phyloP scores from a whole-genome alignment of 2,329 filamentous ascomycete species.

The Pseudogymnoascus sp. region DNA sequence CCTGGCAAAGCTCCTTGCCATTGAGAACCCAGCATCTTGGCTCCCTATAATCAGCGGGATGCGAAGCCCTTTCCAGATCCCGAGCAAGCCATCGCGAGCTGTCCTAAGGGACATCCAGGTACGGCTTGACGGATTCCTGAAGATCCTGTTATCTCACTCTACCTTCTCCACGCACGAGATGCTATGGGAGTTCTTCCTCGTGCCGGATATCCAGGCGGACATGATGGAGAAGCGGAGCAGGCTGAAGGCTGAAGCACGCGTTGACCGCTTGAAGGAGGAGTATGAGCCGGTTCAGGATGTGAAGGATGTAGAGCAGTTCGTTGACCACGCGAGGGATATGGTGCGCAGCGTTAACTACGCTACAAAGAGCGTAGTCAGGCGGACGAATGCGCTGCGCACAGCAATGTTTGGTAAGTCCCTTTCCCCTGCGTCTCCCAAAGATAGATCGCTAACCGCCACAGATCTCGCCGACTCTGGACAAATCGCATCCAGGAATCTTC shows the following conservation, averaged over 20 bases:
- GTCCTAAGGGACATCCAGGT: conserved; percentile 82
- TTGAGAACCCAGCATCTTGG: conserved; percentile 94
- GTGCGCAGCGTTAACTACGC: conserved; percentile 77
- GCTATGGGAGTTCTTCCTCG: conserved; percentile 97
- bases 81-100: conserved; percentile 81
- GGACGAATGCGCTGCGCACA: conserved; percentile 66
- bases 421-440: neutral
- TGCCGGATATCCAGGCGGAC: conserved; percentile 83
- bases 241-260: conserved; percentile 74
- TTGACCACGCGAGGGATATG: conserved; percentile 83
- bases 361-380: conserved; percentile 72
- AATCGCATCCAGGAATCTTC: conserved; percentile 44
- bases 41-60: conserved; percentile 71
- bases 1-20: conserved; percentile 69
- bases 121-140: conserved; percentile 78
- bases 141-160: conserved; percentile 76
- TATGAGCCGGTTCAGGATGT: conserved; percentile 76
- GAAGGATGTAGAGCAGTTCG: conserved; percentile 85
- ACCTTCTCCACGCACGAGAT: conserved; percentile 96
- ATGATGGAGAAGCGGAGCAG: conserved; percentile 85
- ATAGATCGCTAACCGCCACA: conserved; percentile 28
- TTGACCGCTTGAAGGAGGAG: conserved; percentile 82
- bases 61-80: conserved; percentile 85
- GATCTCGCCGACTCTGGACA: conserved; percentile 63
- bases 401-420: conserved; percentile 47